A percentile compares a stretch with the other conserved stretches of the same genome.
Conservation (phyloP, 2,329 filamentous ascomycete genomes). For the Sordariomycetes sp. region DNA sequence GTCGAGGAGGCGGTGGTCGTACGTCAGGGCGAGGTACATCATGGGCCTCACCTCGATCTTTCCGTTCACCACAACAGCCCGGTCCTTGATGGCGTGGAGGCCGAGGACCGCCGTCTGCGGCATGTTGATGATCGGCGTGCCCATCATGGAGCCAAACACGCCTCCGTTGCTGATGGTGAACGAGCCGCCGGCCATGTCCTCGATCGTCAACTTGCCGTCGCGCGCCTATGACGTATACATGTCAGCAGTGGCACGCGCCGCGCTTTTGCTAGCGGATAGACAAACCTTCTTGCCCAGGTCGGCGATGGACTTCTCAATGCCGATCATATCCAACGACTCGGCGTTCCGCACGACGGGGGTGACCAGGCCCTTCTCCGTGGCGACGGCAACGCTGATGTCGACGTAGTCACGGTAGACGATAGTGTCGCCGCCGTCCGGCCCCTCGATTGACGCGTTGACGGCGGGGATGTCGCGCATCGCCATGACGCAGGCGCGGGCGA, state of each 20-base stretch:
- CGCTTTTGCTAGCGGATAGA: constrained; percentile 1
- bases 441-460: constrained; percentile 95
- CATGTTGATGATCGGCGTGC: constrained; percentile 95
- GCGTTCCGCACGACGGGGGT: constrained; percentile 93
- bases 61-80: constrained; percentile 77
- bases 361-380: constrained; percentile 93
- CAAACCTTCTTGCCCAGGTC: constrained; percentile 88
- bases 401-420: constrained; percentile 98
- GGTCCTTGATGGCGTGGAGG: constrained; percentile 93
- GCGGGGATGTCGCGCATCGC: constrained; percentile 92
- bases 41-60: constrained; percentile 96
- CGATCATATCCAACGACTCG: constrained; percentile 75
- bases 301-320: constrained; percentile 82
- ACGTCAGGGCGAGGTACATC: constrained; percentile 98
- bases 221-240: constrained; percentile 49
- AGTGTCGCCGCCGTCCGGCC: constrained; percentile 86
- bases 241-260: background rate
- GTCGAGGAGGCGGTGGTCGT: constrained; percentile 91
- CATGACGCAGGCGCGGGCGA: constrained; percentile 76
- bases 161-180: constrained; percentile 98
- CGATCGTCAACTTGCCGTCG: constrained; percentile 92
- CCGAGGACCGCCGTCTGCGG: constrained; percentile 87
- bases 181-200: constrained; percentile 97
- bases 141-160: constrained; percentile 94
- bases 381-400: constrained; percentile 92